A percentile compares a stretch with the other conserved stretches of the same genome.
These are phyloP conservation scores for Cryptococcus sp. DNA, from an alignment of 1,284 basidiomycete genomes.

Conservation along the genomic window DNA sequence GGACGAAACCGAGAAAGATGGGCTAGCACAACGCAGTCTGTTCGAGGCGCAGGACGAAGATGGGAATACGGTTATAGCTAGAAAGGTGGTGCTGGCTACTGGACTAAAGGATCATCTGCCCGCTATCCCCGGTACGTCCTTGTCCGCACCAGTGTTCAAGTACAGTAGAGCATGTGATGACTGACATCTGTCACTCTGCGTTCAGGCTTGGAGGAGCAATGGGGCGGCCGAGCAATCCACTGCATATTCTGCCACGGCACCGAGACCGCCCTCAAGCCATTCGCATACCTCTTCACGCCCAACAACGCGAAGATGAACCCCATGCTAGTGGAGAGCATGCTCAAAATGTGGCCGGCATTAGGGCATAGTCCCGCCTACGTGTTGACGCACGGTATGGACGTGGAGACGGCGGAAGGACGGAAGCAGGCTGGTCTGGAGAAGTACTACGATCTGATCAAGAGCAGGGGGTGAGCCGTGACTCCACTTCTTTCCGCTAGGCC, in stretches of 20 bases:
- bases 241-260: conserved; percentile 45
- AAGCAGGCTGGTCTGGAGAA: conserved; percentile 20
- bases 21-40: neutral
- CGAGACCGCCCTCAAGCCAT: conserved; percentile 29
- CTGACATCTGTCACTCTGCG: neutral
- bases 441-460: conserved; percentile 13
- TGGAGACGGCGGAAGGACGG: conserved; percentile 19
- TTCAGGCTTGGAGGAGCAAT: conserved; percentile 31
- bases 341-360: conserved; percentile 32
- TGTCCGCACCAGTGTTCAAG: neutral
- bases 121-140: conserved; percentile 32
- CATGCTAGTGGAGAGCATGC: conserved; percentile 16
- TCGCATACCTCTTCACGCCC: conserved; percentile 31
- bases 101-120: conserved; percentile 35
- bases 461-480: conserved; percentile 21
- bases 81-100: conserved; percentile 37
- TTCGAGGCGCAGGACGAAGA: conserved; percentile 28
- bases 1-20: conserved; percentile 4
- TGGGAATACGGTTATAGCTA: conserved; percentile 19
- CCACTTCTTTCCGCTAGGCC: neutral
- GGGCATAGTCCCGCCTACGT: conserved; percentile 21
- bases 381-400: conserved; percentile 34
- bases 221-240: conserved; percentile 36
- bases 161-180: neutral
- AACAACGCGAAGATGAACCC: conserved; percentile 18